Evolutionary conservation across 768 basidiomycete species (phyloP), one percentile per base, ranked within the genome.

Genomic region (Russula sp.): DNA sequence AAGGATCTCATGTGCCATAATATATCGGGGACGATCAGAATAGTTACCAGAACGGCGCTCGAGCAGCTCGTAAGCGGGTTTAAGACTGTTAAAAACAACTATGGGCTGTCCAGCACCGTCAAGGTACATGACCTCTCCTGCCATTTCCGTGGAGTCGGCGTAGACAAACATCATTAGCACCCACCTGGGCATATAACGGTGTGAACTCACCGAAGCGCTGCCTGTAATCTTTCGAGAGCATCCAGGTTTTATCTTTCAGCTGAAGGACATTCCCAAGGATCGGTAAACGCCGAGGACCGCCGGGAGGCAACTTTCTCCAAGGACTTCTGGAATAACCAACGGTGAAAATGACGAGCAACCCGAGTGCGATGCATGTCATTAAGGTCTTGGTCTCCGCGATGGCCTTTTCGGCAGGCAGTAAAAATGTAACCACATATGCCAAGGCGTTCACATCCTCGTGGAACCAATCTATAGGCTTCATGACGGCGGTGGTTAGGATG

Each of bases 1-100:
- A 10, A 67, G 48, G 6, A 67, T 56, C 14, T 67, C 55, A 20
- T 34, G 32, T 1, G 54, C 62, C 52, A 67, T 57, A 20, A 67
- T 40, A 5, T 34, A 26, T 38, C 34, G 44, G 32, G 66, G 62
- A 3, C 75, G 42, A 40, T 69, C 71, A 1, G 73, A 73, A 51
- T 75, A 74, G 22, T 69, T 73, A 20, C 54, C 36, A 14, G 69
- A 57, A 28, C 71, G 62, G 38, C 67, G 65, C 13, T 75, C 75
- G 2, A 74, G 67, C 6, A 75, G 63, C 13, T 75, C 75, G 20
- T 38, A 49, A 0, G 69, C 70, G 2, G 68, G 65, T 36, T 73
- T 66, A 11, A 63, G 52, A 14, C 69, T 65, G 58, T 70, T 74
- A 26, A 75, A 54, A 10, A 76, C 57, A 8, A 75, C 44, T 22